These are phyloP conservation scores for Ophiostoma ulmi DNA, from an alignment of 2,329 filamentous ascomycete genomes.

Conservation along the genomic window DNA sequence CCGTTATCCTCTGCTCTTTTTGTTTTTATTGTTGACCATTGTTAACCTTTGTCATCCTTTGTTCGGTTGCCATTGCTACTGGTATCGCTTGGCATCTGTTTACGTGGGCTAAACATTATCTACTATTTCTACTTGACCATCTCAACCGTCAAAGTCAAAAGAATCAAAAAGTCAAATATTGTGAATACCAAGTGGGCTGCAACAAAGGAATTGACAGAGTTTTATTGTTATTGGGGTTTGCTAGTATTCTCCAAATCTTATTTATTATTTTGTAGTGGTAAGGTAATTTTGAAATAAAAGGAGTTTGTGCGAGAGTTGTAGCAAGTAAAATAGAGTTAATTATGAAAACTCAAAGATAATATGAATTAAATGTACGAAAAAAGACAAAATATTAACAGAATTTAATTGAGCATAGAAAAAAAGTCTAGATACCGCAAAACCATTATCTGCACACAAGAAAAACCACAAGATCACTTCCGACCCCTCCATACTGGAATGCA, in stretches of 20 bases:
- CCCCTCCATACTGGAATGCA: slow-evolving; percentile 6
- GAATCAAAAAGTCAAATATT: not conserved
- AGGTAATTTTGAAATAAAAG: not conserved
- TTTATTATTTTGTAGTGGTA: not conserved
- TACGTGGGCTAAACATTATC: not conserved
- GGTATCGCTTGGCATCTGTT: not conserved
- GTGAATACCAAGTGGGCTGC: slow-evolving; percentile 4
- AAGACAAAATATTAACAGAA: not conserved
- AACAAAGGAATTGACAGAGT: not conserved
- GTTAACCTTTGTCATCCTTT: no score
- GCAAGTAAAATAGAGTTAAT: not conserved
- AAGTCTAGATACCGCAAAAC: no score
- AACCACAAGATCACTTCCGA: not conserved
- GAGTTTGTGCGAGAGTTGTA: not conserved
- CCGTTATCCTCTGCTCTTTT: not conserved
- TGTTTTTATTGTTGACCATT: not conserved
- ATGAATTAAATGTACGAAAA: not conserved
- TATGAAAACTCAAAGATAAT: not conserved
- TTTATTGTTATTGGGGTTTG: not conserved
- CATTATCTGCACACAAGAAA: not conserved
- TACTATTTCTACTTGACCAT: not conserved
- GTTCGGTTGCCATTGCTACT: not conserved
- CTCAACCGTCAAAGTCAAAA: not conserved
- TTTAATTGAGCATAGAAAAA: not conserved
- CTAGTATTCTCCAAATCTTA: not conserved